Conservation (phyloP, 1,139 yeast species). For the Pichia sp. region DNA sequence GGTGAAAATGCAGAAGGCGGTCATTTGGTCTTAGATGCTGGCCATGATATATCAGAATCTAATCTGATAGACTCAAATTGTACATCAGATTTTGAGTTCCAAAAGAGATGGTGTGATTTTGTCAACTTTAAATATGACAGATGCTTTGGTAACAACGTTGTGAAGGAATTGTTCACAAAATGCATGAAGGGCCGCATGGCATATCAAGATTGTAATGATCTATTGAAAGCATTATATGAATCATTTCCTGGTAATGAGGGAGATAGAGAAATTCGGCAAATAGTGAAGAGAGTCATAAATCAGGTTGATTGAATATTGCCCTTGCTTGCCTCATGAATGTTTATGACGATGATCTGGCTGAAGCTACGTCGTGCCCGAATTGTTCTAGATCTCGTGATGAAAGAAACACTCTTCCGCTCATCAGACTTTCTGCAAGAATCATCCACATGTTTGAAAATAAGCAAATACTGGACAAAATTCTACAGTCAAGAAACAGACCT, state of each 20-base stretch:
- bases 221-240: not conserved
- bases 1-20: too few relatives aligned
- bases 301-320: not conserved
- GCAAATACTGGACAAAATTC: too few relatives aligned
- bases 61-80: too few relatives aligned
- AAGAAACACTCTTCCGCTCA: not conserved
- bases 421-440: not conserved
- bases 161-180: too few relatives aligned
- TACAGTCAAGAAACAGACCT: not conserved
- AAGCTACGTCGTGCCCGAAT: not conserved
- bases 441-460: not conserved
- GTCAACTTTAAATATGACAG: too few relatives aligned
- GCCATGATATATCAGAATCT: too few relatives aligned
- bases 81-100: too few relatives aligned
- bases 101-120: too few relatives aligned
- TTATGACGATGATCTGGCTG: not conserved
- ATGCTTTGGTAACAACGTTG: too few relatives aligned
- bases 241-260: too few relatives aligned
- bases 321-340: not conserved
- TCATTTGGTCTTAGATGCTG: too few relatives aligned
- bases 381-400: not conserved
- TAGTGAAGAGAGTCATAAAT: not conserved
- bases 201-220: not conserved
- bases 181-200: not conserved
- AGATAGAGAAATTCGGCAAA: not conserved